Evolutionary conservation across 768 basidiomycete genomes (phyloP).

Genomic region (Suillus variegatus): DNA sequence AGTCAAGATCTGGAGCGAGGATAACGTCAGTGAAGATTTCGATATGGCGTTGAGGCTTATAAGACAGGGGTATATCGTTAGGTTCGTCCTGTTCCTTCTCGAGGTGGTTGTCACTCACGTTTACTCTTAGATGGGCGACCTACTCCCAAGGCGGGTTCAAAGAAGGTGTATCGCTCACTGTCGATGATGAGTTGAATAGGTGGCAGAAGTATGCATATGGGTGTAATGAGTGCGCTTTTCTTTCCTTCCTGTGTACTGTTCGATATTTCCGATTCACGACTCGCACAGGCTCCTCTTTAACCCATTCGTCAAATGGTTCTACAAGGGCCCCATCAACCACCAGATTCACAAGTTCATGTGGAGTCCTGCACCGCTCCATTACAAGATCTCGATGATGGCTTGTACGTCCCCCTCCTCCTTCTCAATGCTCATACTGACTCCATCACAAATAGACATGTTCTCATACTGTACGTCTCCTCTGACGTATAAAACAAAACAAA

Average conservation of each 20-base stretch:
- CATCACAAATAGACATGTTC: conserved; percentile 42
- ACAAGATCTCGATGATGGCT: conserved; percentile 68
- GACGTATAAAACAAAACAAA: background rate
- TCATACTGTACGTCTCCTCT: conserved; percentile 46
- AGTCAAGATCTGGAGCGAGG: conserved; percentile 74
- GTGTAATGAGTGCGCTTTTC: conserved; percentile 46
- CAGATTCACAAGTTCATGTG: conserved; percentile 77
- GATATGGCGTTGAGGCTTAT: conserved; percentile 67
- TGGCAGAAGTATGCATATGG: conserved; percentile 92
- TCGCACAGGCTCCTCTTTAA: conserved; percentile 83
- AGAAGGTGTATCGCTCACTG: conserved; percentile 88
- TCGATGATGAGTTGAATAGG: conserved; percentile 87
- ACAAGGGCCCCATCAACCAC: conserved; percentile 78
- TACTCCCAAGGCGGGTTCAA: conserved; percentile 86
- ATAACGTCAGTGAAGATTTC: conserved; percentile 70
- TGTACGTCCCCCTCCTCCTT: conserved; percentile 38
- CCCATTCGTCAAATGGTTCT: conserved; percentile 77
- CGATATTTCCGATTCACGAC: conserved; percentile 38
- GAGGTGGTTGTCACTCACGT: no score
- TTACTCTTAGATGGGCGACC: conserved; percentile 55
- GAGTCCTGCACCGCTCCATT: conserved; percentile 76
- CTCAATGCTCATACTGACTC: conserved; percentile 8
- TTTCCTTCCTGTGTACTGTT: conserved; percentile 18
- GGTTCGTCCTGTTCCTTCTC: conserved; percentile 27
- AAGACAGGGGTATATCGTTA: conserved; percentile 68